Conservation (phyloP, 495 filamentous ascomycete genomes). For the Lophiostoma macrostomum region DNA sequence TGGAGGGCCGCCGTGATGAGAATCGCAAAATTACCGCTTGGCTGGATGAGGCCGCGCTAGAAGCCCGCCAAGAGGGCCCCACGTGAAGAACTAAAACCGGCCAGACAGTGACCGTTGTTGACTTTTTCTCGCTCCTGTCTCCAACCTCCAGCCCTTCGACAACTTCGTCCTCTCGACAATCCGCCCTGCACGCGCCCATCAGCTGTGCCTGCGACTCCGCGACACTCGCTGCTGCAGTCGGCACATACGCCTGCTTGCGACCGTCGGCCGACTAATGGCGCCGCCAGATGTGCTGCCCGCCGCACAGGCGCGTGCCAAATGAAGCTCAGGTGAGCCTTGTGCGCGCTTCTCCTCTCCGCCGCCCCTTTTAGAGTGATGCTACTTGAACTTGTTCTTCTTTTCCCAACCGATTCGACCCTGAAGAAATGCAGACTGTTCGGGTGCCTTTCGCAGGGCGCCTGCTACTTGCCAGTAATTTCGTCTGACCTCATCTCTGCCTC, state of each 20-base stretch:
- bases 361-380: conserved; percentile 69
- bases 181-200: too few relatives aligned
- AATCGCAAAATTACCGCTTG: conserved; percentile 16
- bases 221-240: too few relatives aligned
- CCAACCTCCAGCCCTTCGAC: too few relatives aligned
- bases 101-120: not conserved
- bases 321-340: conserved; percentile 35
- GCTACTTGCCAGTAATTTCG: conserved; percentile 98
- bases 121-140: not conserved
- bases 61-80: too few relatives aligned
- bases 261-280: too few relatives aligned
- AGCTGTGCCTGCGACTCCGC: too few relatives aligned
- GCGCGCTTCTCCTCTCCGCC: conserved; percentile 11
- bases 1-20: not conserved
- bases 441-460: conserved; percentile 66
- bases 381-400: conserved; percentile 77
- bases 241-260: too few relatives aligned
- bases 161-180: too few relatives aligned
- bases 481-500: conserved; percentile 64
- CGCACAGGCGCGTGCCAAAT: not conserved
- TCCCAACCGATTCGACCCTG: conserved; percentile 92
- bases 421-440: conserved; percentile 71
- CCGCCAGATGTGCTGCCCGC: too few relatives aligned
- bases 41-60: not conserved
- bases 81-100: not conserved